A percentile compares a stretch with the other conserved stretches of the same genome.
These are phyloP conservation scores for Erodium moschatum DNA, from an alignment of 441 rosid genomes.

Conservation along the genomic window DNA sequence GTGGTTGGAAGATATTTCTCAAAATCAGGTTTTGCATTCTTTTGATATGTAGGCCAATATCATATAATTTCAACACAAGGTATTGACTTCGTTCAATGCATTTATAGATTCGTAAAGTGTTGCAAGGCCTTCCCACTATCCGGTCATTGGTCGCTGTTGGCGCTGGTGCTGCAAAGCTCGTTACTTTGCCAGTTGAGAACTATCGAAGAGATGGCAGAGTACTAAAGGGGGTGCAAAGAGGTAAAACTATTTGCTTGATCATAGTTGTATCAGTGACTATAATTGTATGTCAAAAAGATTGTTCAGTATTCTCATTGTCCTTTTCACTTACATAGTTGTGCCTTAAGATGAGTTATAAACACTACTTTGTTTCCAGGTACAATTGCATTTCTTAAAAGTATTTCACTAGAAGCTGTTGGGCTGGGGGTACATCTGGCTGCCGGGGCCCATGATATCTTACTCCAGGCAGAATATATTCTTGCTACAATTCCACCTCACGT, in stretches of 20 bases:
- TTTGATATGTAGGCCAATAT: not conserved
- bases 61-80: not conserved
- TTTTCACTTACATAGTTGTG: too few species aligned
- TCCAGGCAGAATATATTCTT: slow-evolving; percentile 64
- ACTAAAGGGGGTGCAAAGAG: slow-evolving; percentile 94
- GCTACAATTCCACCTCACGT: slow-evolving; percentile 47
- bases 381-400: slow-evolving; percentile 79
- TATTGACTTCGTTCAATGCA: slow-evolving; percentile 14
- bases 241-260: slow-evolving; percentile 30
- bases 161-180: slow-evolving; percentile 74
- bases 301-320: too few species aligned
- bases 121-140: slow-evolving; percentile 70
- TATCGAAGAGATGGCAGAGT: slow-evolving; percentile 80
- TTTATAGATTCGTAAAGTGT: slow-evolving; percentile 60
- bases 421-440: slow-evolving; percentile 97
- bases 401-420: slow-evolving; percentile 91
- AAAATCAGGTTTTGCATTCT: slow-evolving; percentile 65
- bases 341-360: too few species aligned
- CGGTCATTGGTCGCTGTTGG: slow-evolving; percentile 77
- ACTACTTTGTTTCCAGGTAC: slow-evolving; percentile 48
- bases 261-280: not conserved
- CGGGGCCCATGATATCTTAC: slow-evolving; percentile 72
- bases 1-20: slow-evolving; percentile 97
- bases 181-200: slow-evolving; percentile 82
- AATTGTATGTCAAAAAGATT: too few species aligned